Conservation (phyloP, 2,329 filamentous ascomycete species). For the Botrytis tulipae region DNA sequence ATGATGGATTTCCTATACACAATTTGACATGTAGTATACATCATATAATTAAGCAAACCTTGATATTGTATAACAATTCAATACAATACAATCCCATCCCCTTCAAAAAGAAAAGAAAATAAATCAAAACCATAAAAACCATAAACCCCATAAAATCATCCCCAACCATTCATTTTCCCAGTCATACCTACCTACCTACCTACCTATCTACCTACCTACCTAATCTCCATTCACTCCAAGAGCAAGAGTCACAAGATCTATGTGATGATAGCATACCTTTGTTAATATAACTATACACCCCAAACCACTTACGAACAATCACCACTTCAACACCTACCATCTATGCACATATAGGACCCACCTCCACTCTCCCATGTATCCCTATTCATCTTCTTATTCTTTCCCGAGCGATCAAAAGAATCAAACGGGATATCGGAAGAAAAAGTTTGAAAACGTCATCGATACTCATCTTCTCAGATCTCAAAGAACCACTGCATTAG, state of each 20-base stretch:
- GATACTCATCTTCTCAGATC: not conserved
- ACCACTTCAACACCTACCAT: not conserved
- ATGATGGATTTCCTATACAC: not conserved
- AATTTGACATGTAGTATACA: not conserved
- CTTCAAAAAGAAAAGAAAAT: not conserved
- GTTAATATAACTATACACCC: not conserved
- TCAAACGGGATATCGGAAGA: too few relatives aligned
- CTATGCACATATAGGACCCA: not conserved
- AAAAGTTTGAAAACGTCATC: not conserved
- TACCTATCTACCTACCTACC: too few relatives aligned
- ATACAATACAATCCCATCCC: too few relatives aligned
- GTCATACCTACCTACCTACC: not conserved
- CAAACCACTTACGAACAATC: not conserved
- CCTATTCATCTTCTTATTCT: not conserved
- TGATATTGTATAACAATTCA: not conserved
- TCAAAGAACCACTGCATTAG: not conserved
- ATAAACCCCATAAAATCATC: not conserved
- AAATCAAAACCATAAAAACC: too few relatives aligned
- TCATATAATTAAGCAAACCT: not conserved
- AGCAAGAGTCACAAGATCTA: not conserved
- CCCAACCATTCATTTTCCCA: not conserved
- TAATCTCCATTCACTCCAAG: not conserved
- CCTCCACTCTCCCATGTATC: not conserved
- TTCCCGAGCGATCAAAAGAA: rapidly evolving
- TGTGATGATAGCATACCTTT: not conserved